Conservation (phyloP, 75 land plant species). For the Pseudotsuga menziesii region DNA sequence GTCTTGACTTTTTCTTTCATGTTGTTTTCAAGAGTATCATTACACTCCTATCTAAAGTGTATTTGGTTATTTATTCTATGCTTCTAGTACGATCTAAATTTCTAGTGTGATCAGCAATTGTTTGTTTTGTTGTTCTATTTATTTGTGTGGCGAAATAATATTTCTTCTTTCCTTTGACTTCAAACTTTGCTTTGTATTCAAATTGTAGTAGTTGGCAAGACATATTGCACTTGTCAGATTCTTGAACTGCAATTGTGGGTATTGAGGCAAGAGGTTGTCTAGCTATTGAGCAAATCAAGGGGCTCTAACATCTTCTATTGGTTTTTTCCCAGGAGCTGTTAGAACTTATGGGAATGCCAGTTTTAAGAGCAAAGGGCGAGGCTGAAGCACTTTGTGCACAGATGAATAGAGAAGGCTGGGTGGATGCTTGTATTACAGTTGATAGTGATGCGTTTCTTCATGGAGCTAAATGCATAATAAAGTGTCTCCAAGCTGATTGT, state of each 20-base stretch:
- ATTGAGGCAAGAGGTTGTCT: neutral
- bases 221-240: neutral
- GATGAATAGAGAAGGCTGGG: conserved; percentile 63
- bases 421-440: conserved; percentile 88
- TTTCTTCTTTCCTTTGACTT: neutral
- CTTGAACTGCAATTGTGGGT: neutral
- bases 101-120: neutral
- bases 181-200: neutral
- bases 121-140: neutral
- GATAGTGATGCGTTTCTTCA: conserved; percentile 87
- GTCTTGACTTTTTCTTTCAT: too few species aligned
- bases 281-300: neutral
- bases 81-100: neutral
- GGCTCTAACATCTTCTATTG: neutral
- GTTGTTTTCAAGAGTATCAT: too few species aligned
- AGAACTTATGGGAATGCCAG: conserved; percentile 77
- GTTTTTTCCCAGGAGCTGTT: conserved; percentile 55
- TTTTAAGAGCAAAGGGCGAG: conserved; percentile 63
- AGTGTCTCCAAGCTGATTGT: conserved; percentile 44
- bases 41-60: too few species aligned
- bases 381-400: conserved; percentile 94
- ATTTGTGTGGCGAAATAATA: neutral
- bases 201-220: neutral
- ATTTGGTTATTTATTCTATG: neutral
- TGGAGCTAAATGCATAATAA: conserved; percentile 81